Conservation (phyloP, 495 filamentous ascomycete species). For the Podospora fimiseda region DNA sequence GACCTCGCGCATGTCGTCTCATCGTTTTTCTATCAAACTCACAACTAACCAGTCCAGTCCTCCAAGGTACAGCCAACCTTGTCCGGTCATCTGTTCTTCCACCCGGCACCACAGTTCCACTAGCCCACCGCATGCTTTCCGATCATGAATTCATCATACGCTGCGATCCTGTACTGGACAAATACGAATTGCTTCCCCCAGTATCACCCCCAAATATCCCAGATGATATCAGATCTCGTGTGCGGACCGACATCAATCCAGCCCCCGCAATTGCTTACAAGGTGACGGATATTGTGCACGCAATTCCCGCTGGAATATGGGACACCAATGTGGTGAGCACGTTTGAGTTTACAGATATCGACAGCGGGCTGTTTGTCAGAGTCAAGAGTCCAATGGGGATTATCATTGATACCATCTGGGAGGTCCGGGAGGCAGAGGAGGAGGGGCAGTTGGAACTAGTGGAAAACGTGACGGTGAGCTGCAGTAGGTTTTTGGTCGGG, state of each 20-base stretch:
- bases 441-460: conserved; percentile 26
- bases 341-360: conserved; percentile 38
- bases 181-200: conserved; percentile 26
- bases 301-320: conserved; percentile 38
- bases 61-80: conserved; percentile 37
- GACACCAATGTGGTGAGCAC: conserved; percentile 41
- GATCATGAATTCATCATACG: conserved; percentile 45
- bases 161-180: conserved; percentile 39
- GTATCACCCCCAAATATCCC: conserved; percentile 13
- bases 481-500: conserved; percentile 36
- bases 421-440: conserved; percentile 21
- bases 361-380: conserved; percentile 37
- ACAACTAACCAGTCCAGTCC: conserved; percentile 20
- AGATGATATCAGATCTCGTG: conserved; percentile 14
- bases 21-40: background rate
- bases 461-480: conserved; percentile 35
- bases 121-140: conserved; percentile 56
- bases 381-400: conserved; percentile 40
- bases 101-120: conserved; percentile 44
- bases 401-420: conserved; percentile 43
- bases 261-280: conserved; percentile 9
- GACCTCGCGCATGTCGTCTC: too few relatives aligned
- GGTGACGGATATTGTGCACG: conserved; percentile 33
- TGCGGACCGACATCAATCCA: background rate
- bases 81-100: conserved; percentile 57